Evolutionary conservation across 768 basidiomycete genomes (phyloP).

Genomic region (Russula vinacea): DNA sequence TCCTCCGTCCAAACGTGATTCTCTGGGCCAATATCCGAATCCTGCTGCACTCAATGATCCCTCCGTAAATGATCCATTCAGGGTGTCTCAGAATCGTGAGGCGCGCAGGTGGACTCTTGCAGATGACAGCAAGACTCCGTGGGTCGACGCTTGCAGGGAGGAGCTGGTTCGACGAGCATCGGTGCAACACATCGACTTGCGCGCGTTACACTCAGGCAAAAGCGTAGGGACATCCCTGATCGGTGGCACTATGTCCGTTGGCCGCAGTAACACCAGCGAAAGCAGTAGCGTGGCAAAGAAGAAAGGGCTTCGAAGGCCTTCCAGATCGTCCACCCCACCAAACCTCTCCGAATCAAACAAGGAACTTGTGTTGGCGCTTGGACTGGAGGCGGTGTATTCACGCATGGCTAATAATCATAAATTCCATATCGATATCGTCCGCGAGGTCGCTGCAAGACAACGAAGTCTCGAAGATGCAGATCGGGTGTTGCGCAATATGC

Average conservation of each 20-base stretch:
- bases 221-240: conserved; percentile 5
- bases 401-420: conserved; percentile 48
- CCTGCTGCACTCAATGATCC: not conserved
- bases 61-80: conserved; percentile 6
- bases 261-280: conserved; percentile 16
- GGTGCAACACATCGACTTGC: conserved; percentile 24
- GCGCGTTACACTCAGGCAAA: conserved; percentile 9
- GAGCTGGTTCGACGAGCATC: conserved; percentile 3
- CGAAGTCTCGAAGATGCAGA: conserved; percentile 42
- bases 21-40: conserved; percentile 7
- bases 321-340: conserved; percentile 8
- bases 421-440: conserved; percentile 43
- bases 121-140: not conserved
- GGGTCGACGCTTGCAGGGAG: not conserved
- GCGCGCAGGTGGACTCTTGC: conserved; percentile 11
- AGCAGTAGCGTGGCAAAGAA: conserved; percentile 9
- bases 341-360: conserved; percentile 29
- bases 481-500: conserved; percentile 40
- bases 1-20: conserved; percentile 11
- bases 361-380: conserved; percentile 33
- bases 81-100: not conserved
- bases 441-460: conserved; percentile 38
- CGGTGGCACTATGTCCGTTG: conserved; percentile 2
- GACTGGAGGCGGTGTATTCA: conserved; percentile 37
- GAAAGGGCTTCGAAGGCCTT: conserved; percentile 5